Percentiles rank a stretch among this genome's conserved stretches.
Conservation (phyloP, 2,329 filamentous ascomycete genomes). For the Sclerotinia spermophila region DNA sequence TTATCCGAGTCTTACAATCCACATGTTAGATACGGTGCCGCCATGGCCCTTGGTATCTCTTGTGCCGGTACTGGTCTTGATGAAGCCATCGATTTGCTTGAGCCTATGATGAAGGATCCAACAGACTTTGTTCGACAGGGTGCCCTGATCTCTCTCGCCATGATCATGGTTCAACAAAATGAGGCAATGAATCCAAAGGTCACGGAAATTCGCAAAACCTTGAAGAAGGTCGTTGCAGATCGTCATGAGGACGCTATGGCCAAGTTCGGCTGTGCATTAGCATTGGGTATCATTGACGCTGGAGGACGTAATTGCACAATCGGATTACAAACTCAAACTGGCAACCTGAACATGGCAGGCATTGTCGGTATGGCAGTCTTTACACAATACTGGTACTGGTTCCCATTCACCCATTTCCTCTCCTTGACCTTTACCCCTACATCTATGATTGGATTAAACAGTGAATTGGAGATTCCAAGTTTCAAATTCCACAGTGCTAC, state of each 20-base stretch:
- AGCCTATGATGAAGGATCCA: constrained; percentile 99
- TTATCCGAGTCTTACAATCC: constrained; percentile 98
- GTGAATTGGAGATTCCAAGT: constrained; percentile 86
- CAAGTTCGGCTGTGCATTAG: constrained; percentile 93
- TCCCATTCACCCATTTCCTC: constrained; percentile 96
- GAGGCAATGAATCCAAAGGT: constrained; percentile 99
- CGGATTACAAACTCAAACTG: constrained; percentile 93
- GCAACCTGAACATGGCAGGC: constrained; percentile 97
- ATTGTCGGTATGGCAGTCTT: constrained; percentile 98
- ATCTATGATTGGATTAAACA: constrained; percentile 89
- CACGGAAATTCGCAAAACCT: constrained; percentile 80
- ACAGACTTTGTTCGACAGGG: constrained; percentile 98
- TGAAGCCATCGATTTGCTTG: constrained; percentile 91
- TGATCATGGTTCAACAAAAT: constrained; percentile 99
- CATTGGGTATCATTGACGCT: constrained; percentile 94
- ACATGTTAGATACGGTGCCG: constrained; percentile 94
- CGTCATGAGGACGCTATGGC: constrained; percentile 99
- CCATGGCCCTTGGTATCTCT: constrained; percentile 97
- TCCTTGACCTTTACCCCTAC: constrained; percentile 96
- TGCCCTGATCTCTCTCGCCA: constrained; percentile 86
- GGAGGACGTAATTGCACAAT: constrained; percentile 98
- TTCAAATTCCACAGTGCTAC: constrained; percentile 97
- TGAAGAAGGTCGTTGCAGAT: constrained; percentile 91
- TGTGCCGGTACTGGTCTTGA: constrained; percentile 94
- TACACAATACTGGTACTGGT: constrained; percentile 99